A percentile compares a stretch with the other conserved stretches of the same genome.
These are phyloP conservation scores for Adansonia digitata DNA, from an alignment of 345 rosid genomes.

Conservation along the genomic window DNA sequence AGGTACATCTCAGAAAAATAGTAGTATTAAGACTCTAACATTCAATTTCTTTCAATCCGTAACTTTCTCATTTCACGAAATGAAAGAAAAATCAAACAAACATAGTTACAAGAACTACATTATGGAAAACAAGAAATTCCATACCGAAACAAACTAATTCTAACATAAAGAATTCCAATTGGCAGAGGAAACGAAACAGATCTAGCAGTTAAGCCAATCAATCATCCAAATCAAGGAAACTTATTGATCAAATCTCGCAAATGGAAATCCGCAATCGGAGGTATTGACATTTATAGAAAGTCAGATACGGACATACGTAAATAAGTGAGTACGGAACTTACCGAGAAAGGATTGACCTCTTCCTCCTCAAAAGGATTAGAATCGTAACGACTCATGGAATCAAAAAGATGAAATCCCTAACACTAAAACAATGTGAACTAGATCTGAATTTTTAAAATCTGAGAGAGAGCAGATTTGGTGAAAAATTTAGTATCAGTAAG, in stretches of 20 bases:
- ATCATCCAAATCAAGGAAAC: constrained; percentile 1
- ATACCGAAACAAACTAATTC: background rate
- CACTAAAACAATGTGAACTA: background rate
- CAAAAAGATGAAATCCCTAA: background rate
- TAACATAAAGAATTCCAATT: background rate
- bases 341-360: constrained; percentile 90
- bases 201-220: constrained; percentile 12
- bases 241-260: background rate
- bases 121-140: background rate
- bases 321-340: constrained; percentile 23
- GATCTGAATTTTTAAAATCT: constrained; percentile 14
- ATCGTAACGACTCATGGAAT: constrained; percentile 60
- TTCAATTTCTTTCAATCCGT: background rate
- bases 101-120: background rate
- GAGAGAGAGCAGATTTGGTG: background rate
- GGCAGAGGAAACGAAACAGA: constrained; percentile 10
- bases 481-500: background rate
- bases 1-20: background rate
- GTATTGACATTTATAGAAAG: background rate
- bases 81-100: background rate
- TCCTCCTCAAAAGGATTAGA: constrained; percentile 81
- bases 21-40: background rate
- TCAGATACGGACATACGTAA: background rate
- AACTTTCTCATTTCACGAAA: background rate
- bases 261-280: background rate